These are phyloP conservation scores for Serendipita sp. DNA, from an alignment of 768 basidiomycete species.

Conservation along the genomic window DNA sequence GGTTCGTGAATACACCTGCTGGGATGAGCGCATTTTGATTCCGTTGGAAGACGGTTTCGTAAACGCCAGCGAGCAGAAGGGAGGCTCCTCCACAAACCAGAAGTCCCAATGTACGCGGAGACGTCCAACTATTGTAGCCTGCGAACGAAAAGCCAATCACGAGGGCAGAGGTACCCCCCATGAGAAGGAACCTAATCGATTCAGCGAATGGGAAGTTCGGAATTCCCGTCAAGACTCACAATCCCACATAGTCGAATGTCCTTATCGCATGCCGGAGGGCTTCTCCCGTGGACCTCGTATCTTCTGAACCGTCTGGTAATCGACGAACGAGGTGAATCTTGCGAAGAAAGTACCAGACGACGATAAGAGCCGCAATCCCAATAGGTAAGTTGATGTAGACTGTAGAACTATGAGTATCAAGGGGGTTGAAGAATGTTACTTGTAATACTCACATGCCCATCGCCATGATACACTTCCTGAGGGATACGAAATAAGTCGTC, in stretches of 20 bases:
- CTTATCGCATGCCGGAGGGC: conserved; percentile 33
- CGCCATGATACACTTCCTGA: conserved; percentile 42
- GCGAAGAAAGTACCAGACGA: conserved; percentile 46
- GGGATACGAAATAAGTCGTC: neutral
- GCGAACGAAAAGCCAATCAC: conserved; percentile 71
- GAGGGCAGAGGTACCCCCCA: conserved; percentile 54
- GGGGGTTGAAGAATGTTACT: conserved; percentile 8
- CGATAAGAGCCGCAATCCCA: conserved; percentile 39
- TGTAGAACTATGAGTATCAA: conserved; percentile 18
- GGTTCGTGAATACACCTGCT: conserved; percentile 38
- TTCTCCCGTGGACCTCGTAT: conserved; percentile 24
- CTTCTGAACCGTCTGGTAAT: conserved; percentile 16
- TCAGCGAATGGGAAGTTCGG: conserved; percentile 9
- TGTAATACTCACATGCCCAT: conserved; percentile 60
- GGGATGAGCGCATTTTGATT: conserved; percentile 57
- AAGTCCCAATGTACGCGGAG: conserved; percentile 41
- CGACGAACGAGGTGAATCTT: conserved; percentile 29
- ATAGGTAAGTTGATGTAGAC: conserved; percentile 75
- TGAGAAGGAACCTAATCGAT: conserved; percentile 44
- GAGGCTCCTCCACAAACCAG: conserved; percentile 39
- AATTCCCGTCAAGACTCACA: conserved; percentile 32
- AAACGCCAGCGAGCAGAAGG: conserved; percentile 42
- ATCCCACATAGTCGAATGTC: conserved; percentile 60
- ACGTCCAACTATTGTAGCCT: conserved; percentile 45
- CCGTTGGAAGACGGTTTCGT: conserved; percentile 37